Evolutionary conservation across 1,284 basidiomycete species (phyloP).

Genomic region (Puccinia horiana): DNA sequence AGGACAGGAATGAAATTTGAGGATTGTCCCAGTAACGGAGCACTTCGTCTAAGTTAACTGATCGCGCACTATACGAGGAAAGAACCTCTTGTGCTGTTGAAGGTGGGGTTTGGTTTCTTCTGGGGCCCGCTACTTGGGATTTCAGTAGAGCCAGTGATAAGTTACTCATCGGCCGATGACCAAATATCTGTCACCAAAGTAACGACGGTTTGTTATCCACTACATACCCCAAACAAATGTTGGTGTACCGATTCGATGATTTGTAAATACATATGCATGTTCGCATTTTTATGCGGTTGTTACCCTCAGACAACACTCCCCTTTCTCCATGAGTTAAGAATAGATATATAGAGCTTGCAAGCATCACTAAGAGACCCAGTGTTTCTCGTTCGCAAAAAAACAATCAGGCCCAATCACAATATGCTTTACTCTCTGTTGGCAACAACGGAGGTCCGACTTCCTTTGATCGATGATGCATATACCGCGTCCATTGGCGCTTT

Average conservation of each 20-base stretch:
- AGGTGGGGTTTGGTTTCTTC: too few species aligned
- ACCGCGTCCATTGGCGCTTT: background rate
- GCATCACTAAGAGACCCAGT: background rate
- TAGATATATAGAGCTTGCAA: background rate
- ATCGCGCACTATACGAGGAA: too few species aligned
- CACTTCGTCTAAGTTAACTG: too few species aligned
- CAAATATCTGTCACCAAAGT: background rate
- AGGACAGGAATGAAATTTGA: too few species aligned
- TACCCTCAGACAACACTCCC: background rate
- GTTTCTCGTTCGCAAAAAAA: background rate
- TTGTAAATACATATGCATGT: too few species aligned
- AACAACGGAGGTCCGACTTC: constrained; percentile 11
- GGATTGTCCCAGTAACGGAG: too few species aligned
- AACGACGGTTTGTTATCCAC: background rate
- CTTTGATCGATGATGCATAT: constrained; percentile 1
- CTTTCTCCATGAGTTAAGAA: constrained; percentile 1
- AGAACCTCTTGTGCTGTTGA: too few species aligned
- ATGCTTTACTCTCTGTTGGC: constrained; percentile 3
- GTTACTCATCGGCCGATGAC: background rate
- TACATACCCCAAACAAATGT: background rate
- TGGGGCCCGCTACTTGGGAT: too few species aligned
- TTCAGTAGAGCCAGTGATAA: too few species aligned
- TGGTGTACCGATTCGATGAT: too few species aligned
- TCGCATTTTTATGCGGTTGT: background rate
- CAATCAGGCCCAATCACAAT: background rate